These are phyloP conservation scores for Erigeron canadensis DNA, from an alignment of 129 eudicot genomes.

Conservation along the genomic window DNA sequence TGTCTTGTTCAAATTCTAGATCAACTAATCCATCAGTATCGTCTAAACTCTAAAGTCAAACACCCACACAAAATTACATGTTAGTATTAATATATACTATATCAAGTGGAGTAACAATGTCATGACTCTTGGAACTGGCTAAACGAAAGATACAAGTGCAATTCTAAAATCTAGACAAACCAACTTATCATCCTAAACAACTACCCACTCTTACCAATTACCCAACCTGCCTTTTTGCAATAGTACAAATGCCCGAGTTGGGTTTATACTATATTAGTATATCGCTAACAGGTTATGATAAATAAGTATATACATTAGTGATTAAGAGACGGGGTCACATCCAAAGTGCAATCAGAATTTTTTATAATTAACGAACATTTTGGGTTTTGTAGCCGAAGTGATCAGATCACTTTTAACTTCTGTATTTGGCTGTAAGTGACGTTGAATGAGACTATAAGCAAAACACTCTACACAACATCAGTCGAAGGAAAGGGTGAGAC, in stretches of 20 bases:
- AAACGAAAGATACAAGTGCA: not conserved
- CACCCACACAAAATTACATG: constrained; percentile 41
- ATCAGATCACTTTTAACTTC: too few species aligned
- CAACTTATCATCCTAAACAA: not conserved
- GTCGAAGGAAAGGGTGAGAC: too few species aligned
- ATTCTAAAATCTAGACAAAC: not conserved
- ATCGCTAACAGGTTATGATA: not conserved
- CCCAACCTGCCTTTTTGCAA: not conserved
- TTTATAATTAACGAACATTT: too few species aligned
- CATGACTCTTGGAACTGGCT: constrained; percentile 5
- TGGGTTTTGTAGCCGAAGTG: too few species aligned
- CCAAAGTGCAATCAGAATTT: constrained; percentile 1
- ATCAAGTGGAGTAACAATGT: constrained; percentile 10
- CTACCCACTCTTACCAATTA: not conserved
- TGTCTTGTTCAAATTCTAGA: constrained; percentile 83
- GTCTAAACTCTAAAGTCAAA: constrained; percentile 62
- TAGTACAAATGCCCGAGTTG: not conserved
- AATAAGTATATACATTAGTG: not conserved
- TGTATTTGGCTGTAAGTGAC: too few species aligned
- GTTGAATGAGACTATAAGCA: too few species aligned
- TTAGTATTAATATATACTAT: not conserved
- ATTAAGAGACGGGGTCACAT: not conserved
- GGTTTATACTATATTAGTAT: not conserved
- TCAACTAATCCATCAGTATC: constrained; percentile 90
- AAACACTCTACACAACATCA: too few species aligned